Evolutionary conservation across 1,284 basidiomycete genomes (phyloP), one percentile per base, ranked within the genome.

Genomic region (Rhodotorula sp.): DNA sequence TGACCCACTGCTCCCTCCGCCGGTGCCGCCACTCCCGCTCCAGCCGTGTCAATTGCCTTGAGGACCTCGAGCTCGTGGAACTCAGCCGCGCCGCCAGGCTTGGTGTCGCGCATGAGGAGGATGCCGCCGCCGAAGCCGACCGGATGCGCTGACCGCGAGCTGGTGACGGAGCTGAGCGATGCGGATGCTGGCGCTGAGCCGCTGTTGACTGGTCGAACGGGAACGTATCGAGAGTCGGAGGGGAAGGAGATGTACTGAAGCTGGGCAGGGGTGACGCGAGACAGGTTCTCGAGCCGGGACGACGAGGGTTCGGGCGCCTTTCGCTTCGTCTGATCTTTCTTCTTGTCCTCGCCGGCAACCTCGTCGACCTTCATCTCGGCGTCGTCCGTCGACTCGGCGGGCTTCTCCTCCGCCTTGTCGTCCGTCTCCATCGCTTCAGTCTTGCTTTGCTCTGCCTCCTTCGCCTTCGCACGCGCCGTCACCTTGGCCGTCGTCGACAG

Each of bases 401-500:
- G 40, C 40, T 44, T 44, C 11, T 44, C 16, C 40, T 44, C 40
- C 40, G 50, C 40, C 22, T 52, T 31, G 30, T 30, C 55, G 37
- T 44, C 55, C 55, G 37, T 57, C 55, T 40, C 20, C 15, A 40
- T 40, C n/a, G 28, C 9, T 34, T 52, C 34, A 13, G n/a, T 11
- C 51, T 61, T 53, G 20, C 77, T 78, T 56, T 89, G 90, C 79
- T 92, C 92, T 77, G 88, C 81, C 78, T 85, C 83, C 80, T 85
- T 86, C 37, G 81, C 90, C 84, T 90, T 93, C 79, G 93, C 92
- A 72, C 94, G 86, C 4, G 93, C 92, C 79, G 92, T 92, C 22
- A 90, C 91, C 81, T 92, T 94, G 0, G 92, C 93, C 1, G 94
- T 98, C 1, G 94, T 97, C 10, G 92, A 95, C 52, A 98, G 84